Base-by-base conservation (phyloP, 2,329 filamentous ascomycete species). In the Phaeosphaeriaceae sp. region DNA sequence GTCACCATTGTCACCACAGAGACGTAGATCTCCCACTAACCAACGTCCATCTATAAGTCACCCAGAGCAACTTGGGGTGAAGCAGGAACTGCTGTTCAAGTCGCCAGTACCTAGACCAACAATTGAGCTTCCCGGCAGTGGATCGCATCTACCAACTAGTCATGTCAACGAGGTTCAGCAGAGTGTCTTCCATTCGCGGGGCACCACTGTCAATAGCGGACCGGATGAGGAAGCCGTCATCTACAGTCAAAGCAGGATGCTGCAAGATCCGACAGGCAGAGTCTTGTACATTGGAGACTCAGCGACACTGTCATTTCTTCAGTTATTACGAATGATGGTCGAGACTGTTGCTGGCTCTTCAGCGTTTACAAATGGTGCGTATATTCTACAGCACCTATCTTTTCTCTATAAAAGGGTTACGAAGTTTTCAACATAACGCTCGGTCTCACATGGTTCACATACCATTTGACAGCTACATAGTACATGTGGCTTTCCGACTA, bases 271-370 rank as follows among this genome's bases (percentile, higher is more conserved):
- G 9, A 83, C 79, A 0, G 83, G 83, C 8, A 76, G 82, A 58
- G 71, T 85, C 28, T 73, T 84, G 18, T 87, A 86, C 53, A 76
- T 86, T 52, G 84, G 85, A n/a, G 82, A 86, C 55, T 83, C 85
- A 2, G 83, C 83, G 1, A 83, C 82, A 0, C 72, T 87, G 5
- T 84, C 84, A 0, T 86, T 83, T 58, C 72, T 87, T 3, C 81
- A 86, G 47, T 72, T 84, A 36, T 79, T 87, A 15, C 81, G 84
- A 8, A 81, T 82, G 71, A 80, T 86, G 56, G 83, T 87, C 4
- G 80, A 83, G 54, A 80, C 73, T 7, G 76, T 78, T 23, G 76
- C 76, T 15, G 84, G 84, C 0, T 64, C 73, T 0, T 86, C 83
- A 3, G 70, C 77, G 0, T 87, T 87, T 58, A 86, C 83, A 1